Conservation (phyloP, 352 stramenopile genomes). For the Phytophthora europaea region DNA sequence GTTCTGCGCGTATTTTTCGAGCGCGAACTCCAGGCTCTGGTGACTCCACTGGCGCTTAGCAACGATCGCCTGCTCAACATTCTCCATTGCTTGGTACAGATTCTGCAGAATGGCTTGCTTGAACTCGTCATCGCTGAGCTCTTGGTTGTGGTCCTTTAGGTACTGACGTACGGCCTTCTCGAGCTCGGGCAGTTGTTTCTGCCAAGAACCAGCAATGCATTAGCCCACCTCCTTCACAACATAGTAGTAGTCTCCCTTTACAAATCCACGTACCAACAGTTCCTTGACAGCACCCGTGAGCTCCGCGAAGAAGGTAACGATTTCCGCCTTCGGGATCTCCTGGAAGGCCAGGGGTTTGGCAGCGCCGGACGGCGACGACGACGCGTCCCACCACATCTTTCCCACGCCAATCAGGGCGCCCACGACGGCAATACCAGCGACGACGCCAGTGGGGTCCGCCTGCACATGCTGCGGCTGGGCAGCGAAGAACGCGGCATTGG, state of each 20-base stretch:
- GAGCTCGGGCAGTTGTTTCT: slow-evolving; percentile 78
- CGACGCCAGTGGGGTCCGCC: slow-evolving; percentile 70
- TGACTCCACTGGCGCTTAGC: slow-evolving; percentile 69
- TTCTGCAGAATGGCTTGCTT: slow-evolving; percentile 79
- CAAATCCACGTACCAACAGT: slow-evolving; percentile 65
- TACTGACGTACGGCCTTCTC: slow-evolving; percentile 73
- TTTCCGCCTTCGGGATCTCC: slow-evolving; percentile 70
- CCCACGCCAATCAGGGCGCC: slow-evolving; percentile 75
- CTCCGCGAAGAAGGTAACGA: slow-evolving; percentile 79
- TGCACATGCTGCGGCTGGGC: slow-evolving; percentile 41
- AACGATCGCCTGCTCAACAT: slow-evolving; percentile 74
- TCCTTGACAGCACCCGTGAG: slow-evolving; percentile 69
- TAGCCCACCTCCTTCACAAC: background rate
- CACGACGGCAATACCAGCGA: slow-evolving; percentile 76
- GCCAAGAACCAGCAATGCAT: slow-evolving; percentile 10
- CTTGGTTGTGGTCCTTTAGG: slow-evolving; percentile 74
- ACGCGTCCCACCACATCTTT: slow-evolving; percentile 91
- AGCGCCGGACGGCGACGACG: slow-evolving; percentile 30
- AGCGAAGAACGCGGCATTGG: slow-evolving; percentile 8
- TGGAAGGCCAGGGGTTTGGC: slow-evolving; percentile 39
- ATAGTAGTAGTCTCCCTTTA: background rate
- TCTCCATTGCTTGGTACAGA: slow-evolving; percentile 81
- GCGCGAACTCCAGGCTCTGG: slow-evolving; percentile 64
- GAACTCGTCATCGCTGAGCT: slow-evolving; percentile 77
- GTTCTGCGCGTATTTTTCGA: slow-evolving; percentile 75